Evolutionary conservation across 495 filamentous ascomycete genomes (phyloP), one percentile per base, ranked within the genome.

Genomic region (Cudoniella acicularis): DNA sequence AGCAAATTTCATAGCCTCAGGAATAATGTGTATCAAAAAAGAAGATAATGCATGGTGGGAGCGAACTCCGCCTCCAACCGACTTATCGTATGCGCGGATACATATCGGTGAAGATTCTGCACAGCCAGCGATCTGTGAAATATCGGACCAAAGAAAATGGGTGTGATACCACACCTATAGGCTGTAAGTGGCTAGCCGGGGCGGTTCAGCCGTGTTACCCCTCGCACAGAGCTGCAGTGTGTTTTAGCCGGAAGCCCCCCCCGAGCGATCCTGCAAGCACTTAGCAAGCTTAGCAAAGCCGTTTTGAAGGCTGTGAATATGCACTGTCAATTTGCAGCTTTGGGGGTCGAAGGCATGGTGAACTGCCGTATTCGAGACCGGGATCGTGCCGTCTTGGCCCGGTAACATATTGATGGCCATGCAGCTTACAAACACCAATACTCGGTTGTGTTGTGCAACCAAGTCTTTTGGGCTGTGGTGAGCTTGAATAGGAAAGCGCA

Each of bases 91-190:
- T 47, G 20, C 43, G 16, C 20, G 16, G 13, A 17, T n/a, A 47
- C 43, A 21, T 17, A 47, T 47, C 20, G 17, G 8, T 47, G 20
- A 21, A n/a, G 43, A 47, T 47, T 21, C 27, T 69, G 69, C 60
- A 60, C 52, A 22, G 65, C 58, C 36, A 65, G 64, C 4, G 13
- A 36, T 6, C 13, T 4, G 4, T 36, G 30, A 13, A 36, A 36
- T 13, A 36, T 36, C 30, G 30, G 30, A 13, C 30, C 30, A 36
- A 36, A 36, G 30, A 36, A 36, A 13, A 36, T 36, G 30, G 4
- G 30, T 36, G 4, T 4, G 30, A 13, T 36, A 36, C 30, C 13
- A 6, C 13, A 36, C 4, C 6, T 36, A 36, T 36, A 36, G 30
- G 6, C 30, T 36, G 30, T 36, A 6, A 13, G 4, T 4, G 30